Conservation (phyloP, 2,329 filamentous ascomycete genomes). For the Microsporum ferrugineum region DNA sequence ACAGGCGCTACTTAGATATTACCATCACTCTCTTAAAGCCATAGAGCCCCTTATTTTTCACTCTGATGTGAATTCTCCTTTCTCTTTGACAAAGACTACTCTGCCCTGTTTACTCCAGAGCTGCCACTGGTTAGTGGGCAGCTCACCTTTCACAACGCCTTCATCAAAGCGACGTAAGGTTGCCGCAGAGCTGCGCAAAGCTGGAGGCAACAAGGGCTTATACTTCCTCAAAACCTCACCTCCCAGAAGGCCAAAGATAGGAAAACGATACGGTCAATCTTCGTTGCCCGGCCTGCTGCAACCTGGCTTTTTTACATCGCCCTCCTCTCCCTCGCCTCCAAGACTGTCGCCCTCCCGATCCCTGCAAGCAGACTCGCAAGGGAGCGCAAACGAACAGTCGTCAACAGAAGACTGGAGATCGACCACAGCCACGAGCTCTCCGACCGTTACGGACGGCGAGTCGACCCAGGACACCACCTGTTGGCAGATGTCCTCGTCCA, state of each 20-base stretch:
- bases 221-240: slow-evolving; percentile 14
- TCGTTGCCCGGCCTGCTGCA: slow-evolving; percentile 22
- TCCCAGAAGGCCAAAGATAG: slow-evolving; percentile 7
- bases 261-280: slow-evolving; percentile 14
- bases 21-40: not conserved
- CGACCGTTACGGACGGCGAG: slow-evolving; percentile 15
- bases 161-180: slow-evolving; percentile 40
- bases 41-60: not conserved
- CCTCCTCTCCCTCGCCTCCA: slow-evolving; percentile 23
- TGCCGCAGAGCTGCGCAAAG: slow-evolving; percentile 31
- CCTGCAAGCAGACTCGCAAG: slow-evolving; percentile 16
- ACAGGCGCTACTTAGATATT: too few relatives aligned
- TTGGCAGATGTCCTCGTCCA: slow-evolving; percentile 30
- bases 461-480: not conserved
- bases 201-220: slow-evolving; percentile 24
- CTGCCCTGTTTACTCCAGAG: slow-evolving; percentile 18
- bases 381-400: slow-evolving; percentile 2
- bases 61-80: not conserved
- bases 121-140: slow-evolving; percentile 35
- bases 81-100: not conserved
- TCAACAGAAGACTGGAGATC: slow-evolving; percentile 5
- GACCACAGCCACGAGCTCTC: slow-evolving; percentile 31
- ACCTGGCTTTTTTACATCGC: slow-evolving; percentile 2
- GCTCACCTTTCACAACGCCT: slow-evolving; percentile 40
- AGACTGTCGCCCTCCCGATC: slow-evolving; percentile 20